phyloP scores from a whole-genome alignment of 495 filamentous ascomycete genomes.

The Coniosporium apollinis region DNA sequence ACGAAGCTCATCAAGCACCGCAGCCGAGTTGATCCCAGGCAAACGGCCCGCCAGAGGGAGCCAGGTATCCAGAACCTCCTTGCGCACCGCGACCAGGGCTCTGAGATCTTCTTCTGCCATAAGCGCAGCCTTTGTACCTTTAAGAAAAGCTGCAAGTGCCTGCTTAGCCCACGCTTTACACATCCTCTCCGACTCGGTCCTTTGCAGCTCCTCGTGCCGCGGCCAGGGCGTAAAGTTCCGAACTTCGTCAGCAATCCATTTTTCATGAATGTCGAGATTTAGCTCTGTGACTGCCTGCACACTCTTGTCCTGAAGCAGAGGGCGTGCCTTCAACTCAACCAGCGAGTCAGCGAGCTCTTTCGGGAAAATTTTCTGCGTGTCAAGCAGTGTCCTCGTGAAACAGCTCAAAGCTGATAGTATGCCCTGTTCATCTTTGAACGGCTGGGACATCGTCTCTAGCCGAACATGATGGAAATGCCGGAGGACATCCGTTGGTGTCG shows the following conservation, averaged over 20 bases:
- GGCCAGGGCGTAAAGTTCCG: slow-evolving; percentile 81
- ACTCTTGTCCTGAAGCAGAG: slow-evolving; percentile 52
- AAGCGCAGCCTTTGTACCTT: slow-evolving; percentile 40
- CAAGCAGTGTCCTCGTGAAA: slow-evolving; percentile 59
- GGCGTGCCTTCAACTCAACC: slow-evolving; percentile 45
- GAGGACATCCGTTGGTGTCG: slow-evolving; percentile 64
- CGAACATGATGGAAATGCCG: slow-evolving; percentile 67
- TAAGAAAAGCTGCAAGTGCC: slow-evolving; percentile 46
- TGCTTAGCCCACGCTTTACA: slow-evolving; percentile 58
- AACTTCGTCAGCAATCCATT: slow-evolving; percentile 74
- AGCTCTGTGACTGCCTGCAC: slow-evolving; percentile 49
- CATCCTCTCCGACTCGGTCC: slow-evolving; percentile 42
- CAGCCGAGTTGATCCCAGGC: slow-evolving; percentile 28
- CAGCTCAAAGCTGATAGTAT: slow-evolving; percentile 43
- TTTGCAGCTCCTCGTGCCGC: slow-evolving; percentile 62
- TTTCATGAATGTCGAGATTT: slow-evolving; percentile 61
- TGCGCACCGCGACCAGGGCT: slow-evolving; percentile 48
- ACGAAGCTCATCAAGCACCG: slow-evolving; percentile 51
- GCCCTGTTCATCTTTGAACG: slow-evolving; percentile 25
- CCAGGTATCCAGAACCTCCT: slow-evolving; percentile 58
- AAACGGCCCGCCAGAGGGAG: too few relatives aligned
- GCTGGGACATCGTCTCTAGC: slow-evolving; percentile 42
- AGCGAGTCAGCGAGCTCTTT: slow-evolving; percentile 55
- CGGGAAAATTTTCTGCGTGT: slow-evolving; percentile 60
- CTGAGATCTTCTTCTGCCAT: slow-evolving; percentile 42